Percentiles rank a stretch among this genome's conserved stretches.
Evolutionary conservation across 2,329 filamentous ascomycete species (phyloP).

Genomic region (Monascus ruber): DNA sequence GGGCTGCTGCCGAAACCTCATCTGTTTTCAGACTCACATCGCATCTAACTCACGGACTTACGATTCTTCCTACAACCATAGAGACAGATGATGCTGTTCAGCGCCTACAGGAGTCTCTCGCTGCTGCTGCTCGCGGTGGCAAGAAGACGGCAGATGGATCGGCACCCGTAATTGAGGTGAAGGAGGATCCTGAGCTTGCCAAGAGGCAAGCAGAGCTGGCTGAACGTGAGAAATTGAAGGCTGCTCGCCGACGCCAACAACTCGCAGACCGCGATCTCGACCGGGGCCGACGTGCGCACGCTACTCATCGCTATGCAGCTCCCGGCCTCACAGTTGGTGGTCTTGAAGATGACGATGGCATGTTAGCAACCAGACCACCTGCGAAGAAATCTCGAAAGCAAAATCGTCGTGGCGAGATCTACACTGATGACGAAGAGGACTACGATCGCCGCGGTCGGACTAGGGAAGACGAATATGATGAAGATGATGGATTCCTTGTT

Average conservation of each 20-base stretch:
- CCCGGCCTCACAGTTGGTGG: slow-evolving; percentile 45
- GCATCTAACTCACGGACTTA: slow-evolving; percentile 50
- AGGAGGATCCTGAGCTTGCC: slow-evolving; percentile 52
- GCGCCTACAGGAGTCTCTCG: slow-evolving; percentile 49
- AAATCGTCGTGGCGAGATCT: slow-evolving; percentile 37
- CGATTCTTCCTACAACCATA: slow-evolving; percentile 44
- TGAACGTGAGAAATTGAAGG: slow-evolving; percentile 47
- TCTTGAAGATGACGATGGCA: slow-evolving; percentile 47
- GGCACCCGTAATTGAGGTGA: slow-evolving; percentile 46
- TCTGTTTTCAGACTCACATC: slow-evolving; percentile 50
- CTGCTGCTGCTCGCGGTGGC: slow-evolving; percentile 43
- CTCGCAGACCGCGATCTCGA: slow-evolving; percentile 45
- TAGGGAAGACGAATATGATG: slow-evolving; percentile 73
- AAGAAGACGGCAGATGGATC: slow-evolving; percentile 40
- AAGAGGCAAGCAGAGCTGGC: slow-evolving; percentile 48
- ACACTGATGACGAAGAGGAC: slow-evolving; percentile 39
- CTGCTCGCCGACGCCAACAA: slow-evolving; percentile 43
- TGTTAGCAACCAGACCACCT: slow-evolving; percentile 31
- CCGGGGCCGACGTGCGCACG: slow-evolving; percentile 39
- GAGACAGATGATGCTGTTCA: slow-evolving; percentile 51
- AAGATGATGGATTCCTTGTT: slow-evolving; percentile 66
- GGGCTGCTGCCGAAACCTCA: slow-evolving; percentile 46
- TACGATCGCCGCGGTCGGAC: slow-evolving; percentile 33
- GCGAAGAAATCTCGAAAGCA: slow-evolving; percentile 25
- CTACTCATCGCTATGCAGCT: slow-evolving; percentile 33